These are phyloP conservation scores for Crucihimalaya himalaica DNA, from an alignment of 345 rosid genomes.

Conservation along the genomic window DNA sequence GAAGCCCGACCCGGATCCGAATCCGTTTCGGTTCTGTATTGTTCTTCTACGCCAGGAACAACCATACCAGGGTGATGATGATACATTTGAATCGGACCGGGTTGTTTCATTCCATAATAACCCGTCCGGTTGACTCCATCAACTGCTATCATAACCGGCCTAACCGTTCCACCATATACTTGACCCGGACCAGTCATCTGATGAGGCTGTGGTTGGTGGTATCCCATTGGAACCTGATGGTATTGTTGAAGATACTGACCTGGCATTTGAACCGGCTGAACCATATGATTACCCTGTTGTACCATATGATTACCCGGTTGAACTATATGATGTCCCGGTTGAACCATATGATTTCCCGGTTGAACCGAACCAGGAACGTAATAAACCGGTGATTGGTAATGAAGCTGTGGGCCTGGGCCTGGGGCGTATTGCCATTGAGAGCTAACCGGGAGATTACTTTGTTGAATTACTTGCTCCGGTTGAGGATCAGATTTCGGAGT, in stretches of 20 bases:
- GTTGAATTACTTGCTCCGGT: constrained; percentile 46
- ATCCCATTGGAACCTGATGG: constrained; percentile 63
- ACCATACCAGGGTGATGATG: constrained; percentile 51
- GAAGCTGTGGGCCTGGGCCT: constrained; percentile 45
- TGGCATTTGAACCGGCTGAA: constrained; percentile 51
- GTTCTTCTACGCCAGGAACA: constrained; percentile 62
- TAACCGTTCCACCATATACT: constrained; percentile 51
- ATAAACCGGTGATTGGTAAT: constrained; percentile 50
- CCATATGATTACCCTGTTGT: constrained; percentile 51
- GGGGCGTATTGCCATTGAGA: constrained; percentile 60
- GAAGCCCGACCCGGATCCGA: constrained; percentile 46
- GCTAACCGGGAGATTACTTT: constrained; percentile 49
- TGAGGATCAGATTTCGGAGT: constrained; percentile 33
- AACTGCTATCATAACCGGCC: constrained; percentile 50
- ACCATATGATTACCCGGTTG: constrained; percentile 48
- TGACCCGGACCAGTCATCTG: constrained; percentile 56
- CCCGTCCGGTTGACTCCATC: constrained; percentile 61
- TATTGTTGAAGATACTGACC: constrained; percentile 63
- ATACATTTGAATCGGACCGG: constrained; percentile 55
- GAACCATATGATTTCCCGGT: constrained; percentile 44
- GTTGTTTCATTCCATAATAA: constrained; percentile 62
- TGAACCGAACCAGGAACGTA: constrained; percentile 63
- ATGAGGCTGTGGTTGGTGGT: constrained; percentile 55
- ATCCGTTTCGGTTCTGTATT: constrained; percentile 49
- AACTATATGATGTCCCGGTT: constrained; percentile 46